Evolutionary conservation across 352 stramenopile species (phyloP).

Genomic region (Phytopythium litorale): DNA sequence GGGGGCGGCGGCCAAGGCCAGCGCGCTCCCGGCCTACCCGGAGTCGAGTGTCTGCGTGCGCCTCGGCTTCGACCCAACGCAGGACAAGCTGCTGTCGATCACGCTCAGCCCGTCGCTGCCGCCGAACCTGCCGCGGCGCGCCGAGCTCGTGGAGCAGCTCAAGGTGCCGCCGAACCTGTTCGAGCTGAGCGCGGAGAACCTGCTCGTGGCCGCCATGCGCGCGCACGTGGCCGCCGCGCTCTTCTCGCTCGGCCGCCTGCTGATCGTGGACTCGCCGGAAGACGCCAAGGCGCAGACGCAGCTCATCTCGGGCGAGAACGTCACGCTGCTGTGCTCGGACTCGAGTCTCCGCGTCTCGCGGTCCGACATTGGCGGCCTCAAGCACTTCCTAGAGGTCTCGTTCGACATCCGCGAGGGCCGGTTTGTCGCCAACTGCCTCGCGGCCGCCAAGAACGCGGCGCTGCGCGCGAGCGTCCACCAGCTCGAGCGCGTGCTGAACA

Average conservation of each 20-base stretch:
- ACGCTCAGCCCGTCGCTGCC: constrained; percentile 61
- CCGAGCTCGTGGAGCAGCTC: constrained; percentile 49
- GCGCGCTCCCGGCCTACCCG: constrained; percentile 36
- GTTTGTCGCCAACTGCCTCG: constrained; percentile 68
- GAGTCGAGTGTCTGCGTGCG: constrained; percentile 72
- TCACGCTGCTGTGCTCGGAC: constrained; percentile 52
- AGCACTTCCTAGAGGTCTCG: constrained; percentile 74
- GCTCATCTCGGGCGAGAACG: constrained; percentile 68
- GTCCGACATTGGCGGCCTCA: constrained; percentile 69
- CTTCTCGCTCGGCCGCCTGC: constrained; percentile 64
- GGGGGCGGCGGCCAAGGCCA: constrained; percentile 15
- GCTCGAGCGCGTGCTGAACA: constrained; percentile 70
- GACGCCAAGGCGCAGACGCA: constrained; percentile 43
- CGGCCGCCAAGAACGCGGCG: constrained; percentile 51
- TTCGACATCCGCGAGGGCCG: constrained; percentile 75
- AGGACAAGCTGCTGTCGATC: constrained; percentile 60
- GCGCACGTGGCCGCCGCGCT: constrained; percentile 68
- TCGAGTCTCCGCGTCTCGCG: constrained; percentile 62
- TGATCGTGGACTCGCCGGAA: constrained; percentile 66
- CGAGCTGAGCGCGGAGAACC: constrained; percentile 63
- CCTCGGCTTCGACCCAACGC: constrained; percentile 51
- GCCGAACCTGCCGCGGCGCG: constrained; percentile 53
- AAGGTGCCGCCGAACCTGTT: constrained; percentile 78
- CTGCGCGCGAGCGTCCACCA: constrained; percentile 52
- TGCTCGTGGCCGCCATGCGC: constrained; percentile 73